A percentile compares a stretch with the other conserved stretches of the same genome.
phyloP scores from a whole-genome alignment of 2,329 filamentous ascomycete species.

The Macroventuria anomochaeta region DNA sequence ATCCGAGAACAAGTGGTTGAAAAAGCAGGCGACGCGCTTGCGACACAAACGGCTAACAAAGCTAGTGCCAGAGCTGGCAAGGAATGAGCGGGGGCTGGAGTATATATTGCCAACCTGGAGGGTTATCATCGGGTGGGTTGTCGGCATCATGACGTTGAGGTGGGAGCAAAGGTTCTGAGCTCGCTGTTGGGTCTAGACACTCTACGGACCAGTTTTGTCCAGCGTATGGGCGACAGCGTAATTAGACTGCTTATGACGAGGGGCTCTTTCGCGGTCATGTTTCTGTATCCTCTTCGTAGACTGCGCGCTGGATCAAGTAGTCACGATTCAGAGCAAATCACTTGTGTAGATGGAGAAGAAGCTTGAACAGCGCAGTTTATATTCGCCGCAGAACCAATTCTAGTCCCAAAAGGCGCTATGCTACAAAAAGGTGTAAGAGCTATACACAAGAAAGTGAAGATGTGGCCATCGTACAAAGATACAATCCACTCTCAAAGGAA shows the following conservation, averaged over 20 bases:
- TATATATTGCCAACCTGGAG: neutral
- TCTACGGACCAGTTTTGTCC: too few species aligned
- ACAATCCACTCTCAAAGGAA: conserved; percentile 8
- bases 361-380: neutral
- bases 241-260: too few species aligned
- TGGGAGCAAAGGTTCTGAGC: neutral
- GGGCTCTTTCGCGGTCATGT: too few species aligned
- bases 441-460: conserved; percentile 11
- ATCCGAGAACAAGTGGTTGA: neutral
- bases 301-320: too few species aligned
- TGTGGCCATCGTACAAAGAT: conserved; percentile 8
- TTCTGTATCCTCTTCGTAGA: too few species aligned
- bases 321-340: too few species aligned
- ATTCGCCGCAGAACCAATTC: neutral
- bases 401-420: conserved; percentile 7
- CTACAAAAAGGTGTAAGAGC: conserved; percentile 1
- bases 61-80: neutral
- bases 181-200: too few species aligned
- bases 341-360: neutral
- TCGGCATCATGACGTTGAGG: neutral
- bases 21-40: too few species aligned
- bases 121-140: neutral
- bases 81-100: neutral
- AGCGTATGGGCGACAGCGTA: too few species aligned
- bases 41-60: neutral